These are phyloP conservation scores for Pythium monospermum DNA, from an alignment of 352 stramenopile species.

Conservation along the genomic window DNA sequence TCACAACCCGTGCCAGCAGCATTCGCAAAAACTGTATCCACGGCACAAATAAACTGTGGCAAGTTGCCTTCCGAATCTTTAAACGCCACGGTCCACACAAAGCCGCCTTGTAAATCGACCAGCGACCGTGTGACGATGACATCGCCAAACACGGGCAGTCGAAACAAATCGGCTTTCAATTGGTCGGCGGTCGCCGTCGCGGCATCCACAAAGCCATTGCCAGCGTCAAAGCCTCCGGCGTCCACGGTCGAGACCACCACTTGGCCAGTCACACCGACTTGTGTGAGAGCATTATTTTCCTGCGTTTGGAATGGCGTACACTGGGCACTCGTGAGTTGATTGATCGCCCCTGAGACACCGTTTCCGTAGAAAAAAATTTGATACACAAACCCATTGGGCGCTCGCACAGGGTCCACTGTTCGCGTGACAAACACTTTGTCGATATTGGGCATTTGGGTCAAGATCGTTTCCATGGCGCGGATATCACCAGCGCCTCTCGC, in stretches of 20 bases:
- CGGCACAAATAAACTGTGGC: conserved; percentile 66
- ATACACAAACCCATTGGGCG: conserved; percentile 63
- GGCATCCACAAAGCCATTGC: conserved; percentile 50
- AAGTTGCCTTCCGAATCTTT: conserved; percentile 58
- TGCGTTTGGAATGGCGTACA: conserved; percentile 60
- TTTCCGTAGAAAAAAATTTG: conserved; percentile 76
- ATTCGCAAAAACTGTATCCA: conserved; percentile 34
- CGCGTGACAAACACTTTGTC: conserved; percentile 74
- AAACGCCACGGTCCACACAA: conserved; percentile 74
- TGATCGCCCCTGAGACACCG: conserved; percentile 36
- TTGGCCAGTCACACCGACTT: conserved; percentile 22
- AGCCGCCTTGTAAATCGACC: conserved; percentile 58
- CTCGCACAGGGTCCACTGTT: conserved; percentile 21
- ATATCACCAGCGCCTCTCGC: conserved; percentile 30
- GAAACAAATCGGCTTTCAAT: conserved; percentile 41
- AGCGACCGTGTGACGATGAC: conserved; percentile 63
- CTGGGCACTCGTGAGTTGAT: conserved; percentile 14
- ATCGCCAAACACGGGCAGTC: conserved; percentile 52
- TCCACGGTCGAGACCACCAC: conserved; percentile 41
- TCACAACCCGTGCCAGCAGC: conserved; percentile 32
- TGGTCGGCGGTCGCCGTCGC: conserved; percentile 32
- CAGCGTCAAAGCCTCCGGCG: conserved; percentile 37
- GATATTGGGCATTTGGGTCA: conserved; percentile 60
- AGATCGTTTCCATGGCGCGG: conserved; percentile 44
- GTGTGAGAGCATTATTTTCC: conserved; percentile 55